phyloP scores from a whole-genome alignment of 371 early-diverging fungal genomes.

The Capniomyces stellatus region DNA sequence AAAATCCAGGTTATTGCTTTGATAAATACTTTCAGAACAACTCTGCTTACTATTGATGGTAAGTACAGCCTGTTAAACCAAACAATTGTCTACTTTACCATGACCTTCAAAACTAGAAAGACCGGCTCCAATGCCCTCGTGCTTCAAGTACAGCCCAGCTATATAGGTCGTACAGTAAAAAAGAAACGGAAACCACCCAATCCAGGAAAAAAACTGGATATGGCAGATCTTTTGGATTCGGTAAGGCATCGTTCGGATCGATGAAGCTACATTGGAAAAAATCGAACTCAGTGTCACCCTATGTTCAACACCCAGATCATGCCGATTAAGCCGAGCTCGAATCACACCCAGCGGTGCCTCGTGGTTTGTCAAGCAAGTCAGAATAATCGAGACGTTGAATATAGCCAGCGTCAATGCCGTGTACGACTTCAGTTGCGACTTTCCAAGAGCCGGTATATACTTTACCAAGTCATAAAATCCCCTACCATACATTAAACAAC shows the following conservation, averaged over 20 bases:
- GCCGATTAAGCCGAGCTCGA: not conserved
- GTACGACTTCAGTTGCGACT: slow-evolving; percentile 64
- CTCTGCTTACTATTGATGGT: not conserved
- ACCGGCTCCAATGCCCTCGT: no score
- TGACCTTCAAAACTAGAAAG: no score
- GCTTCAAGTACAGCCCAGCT: slow-evolving; percentile 32
- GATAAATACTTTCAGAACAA: not conserved
- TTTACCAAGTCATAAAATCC: slow-evolving; percentile 61
- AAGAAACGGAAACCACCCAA: slow-evolving; percentile 91
- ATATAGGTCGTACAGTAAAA: slow-evolving; percentile 76
- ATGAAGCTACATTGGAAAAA: no score
- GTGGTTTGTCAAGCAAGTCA: slow-evolving; percentile 33
- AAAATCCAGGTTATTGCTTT: no score
- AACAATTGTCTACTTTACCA: not conserved
- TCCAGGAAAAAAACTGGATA: slow-evolving; percentile 83
- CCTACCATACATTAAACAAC: not conserved
- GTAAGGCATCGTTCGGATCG: slow-evolving; percentile 34
- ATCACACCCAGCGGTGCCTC: slow-evolving; percentile 5
- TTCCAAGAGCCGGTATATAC: slow-evolving; percentile 52
- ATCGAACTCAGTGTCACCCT: no score
- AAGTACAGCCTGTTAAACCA: not conserved
- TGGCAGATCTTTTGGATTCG: slow-evolving; percentile 60
- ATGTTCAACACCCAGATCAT: no score
- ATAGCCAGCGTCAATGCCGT: slow-evolving; percentile 49
- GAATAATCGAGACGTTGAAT: slow-evolving; percentile 35